These are phyloP conservation scores for Exophiala mesophila DNA, from an alignment of 2,329 filamentous ascomycete genomes.

Conservation along the genomic window DNA sequence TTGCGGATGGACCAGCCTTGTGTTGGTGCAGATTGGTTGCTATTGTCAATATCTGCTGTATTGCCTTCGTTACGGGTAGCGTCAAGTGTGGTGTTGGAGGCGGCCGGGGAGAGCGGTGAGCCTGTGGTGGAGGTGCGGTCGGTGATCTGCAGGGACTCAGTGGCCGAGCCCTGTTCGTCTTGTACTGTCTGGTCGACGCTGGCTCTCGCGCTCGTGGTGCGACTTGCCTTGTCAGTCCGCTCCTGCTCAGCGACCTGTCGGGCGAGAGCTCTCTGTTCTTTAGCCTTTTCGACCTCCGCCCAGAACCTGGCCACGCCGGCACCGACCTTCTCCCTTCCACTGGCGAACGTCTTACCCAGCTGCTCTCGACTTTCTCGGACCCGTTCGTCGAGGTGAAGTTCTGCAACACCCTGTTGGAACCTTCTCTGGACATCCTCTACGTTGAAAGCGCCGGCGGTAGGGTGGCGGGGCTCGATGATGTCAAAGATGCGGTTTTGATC, in stretches of 20 bases:
- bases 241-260: neutral
- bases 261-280: conserved; percentile 11
- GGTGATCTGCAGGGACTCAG: neutral
- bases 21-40: conserved; percentile 14
- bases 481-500: conserved; percentile 78
- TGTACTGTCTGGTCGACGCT: conserved; percentile 25
- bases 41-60: conserved; percentile 26
- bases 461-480: conserved; percentile 87
- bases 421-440: conserved; percentile 93
- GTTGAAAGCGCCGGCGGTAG: conserved; percentile 83
- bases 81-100: neutral
- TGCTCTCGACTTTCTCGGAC: conserved; percentile 78
- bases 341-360: conserved; percentile 79
- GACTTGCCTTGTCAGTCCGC: conserved; percentile 3
- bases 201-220: conserved; percentile 9
- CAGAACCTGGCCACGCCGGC: conserved; percentile 18
- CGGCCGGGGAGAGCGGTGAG: neutral
- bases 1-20: conserved; percentile 23
- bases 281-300: conserved; percentile 21
- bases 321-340: conserved; percentile 67
- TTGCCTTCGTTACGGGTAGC: conserved; percentile 15
- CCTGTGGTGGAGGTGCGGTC: neutral
- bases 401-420: conserved; percentile 84
- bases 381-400: conserved; percentile 87
- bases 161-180: conserved; percentile 16